Evolutionary conservation across 1,284 basidiomycete species (phyloP), one percentile per base, ranked within the genome.

Genomic region (Ceratobasidium sp.): DNA sequence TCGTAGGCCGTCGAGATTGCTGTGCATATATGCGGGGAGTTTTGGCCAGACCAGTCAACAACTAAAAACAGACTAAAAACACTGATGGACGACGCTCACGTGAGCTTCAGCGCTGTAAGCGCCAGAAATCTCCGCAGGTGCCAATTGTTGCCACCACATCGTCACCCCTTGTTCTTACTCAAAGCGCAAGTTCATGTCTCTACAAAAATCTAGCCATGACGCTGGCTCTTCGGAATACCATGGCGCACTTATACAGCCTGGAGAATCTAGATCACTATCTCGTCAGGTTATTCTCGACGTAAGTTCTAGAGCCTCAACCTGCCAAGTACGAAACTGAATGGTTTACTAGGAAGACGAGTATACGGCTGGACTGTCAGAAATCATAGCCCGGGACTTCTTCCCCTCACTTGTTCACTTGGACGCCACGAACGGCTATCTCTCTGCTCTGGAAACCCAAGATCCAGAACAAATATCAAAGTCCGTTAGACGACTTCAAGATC

Each of bases 331-430:
- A 75, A 31, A 77, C 77, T 42, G 49, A 76, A 37, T 71, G 26
- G 20, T 23, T 28, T 74, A 20, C 31, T 64, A 85, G 75, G 97
- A 99, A 86, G 96, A 99, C 80, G 94, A 96, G 81, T 99, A 99
- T 83, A 97, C 95, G 0, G 90, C 90, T 68, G 94, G 94, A 0
- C 88, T 99, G n/a, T 95, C 95, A 2, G 89, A 91, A 66, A 98
- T 99, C 82, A 98, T 99, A 82, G 92, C 94, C 64, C 91, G 98
- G 68, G 97, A 99, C 85, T 99, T 99, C 88, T 99, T 99, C 82
- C 97, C 97, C 0, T 94, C 93, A 15, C 89, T 98, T 13, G 90
- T 92, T 26, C 93, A 94, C 80, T 87, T 97, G 39, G 93, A 96
- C 80, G 94, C 94, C 26, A 94, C 94, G 20, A 94, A 96, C 83